Evolutionary conservation across 805 yeast genomes (phyloP), one percentile per base, ranked within the genome.

Genomic region (Yarrowia sp.): DNA sequence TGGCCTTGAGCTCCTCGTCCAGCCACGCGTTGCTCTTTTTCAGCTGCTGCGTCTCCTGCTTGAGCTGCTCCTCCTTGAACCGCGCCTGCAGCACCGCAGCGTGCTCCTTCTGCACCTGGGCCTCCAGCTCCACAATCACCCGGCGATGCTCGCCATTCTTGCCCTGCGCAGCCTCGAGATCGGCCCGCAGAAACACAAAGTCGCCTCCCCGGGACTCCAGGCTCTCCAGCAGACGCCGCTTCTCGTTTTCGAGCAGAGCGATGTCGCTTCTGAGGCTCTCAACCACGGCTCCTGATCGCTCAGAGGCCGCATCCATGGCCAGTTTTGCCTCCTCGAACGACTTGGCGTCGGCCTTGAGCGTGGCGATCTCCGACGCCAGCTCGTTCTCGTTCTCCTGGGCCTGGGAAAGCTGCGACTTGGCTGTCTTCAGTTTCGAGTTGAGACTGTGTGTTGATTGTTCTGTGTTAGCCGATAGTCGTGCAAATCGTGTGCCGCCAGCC

Each of bases 21-120:
- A 81, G 67, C 72, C 79, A 72, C 16, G 74, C 76, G 63, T 77
- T 81, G 58, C 72, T 74, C 35, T 73, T 71, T 18, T 76, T 72
- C 16, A 77, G 66, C n/a, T 75, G 70, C 22, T 74, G 76, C 6
- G 80, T 60, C 59, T 82, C 84, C 61, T 76, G 81, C 32, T 72
- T 71, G 6, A 76, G 66, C 35, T 74, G 71, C 60, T 78, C 78
- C 21, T 74, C 66, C 42, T 72, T 74, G 39, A 78, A 66, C 63
- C 73, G 70, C 8, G 69, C 65, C 32, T 73, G 70, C 41, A 71
- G 65, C 32, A 67, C 66, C 41, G 64, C 68, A 58, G 66, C 66
- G 61, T 62, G 77, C 64, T 63, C 71, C 66, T 61, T 72, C 62
- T 78, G 81, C 6, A 71, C 67, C 18, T 73, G 69, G 13, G 70